Evolutionary conservation across 1,139 yeast species (phyloP), one percentile per base, ranked within the genome.

Genomic region (Pichia sp.): DNA sequence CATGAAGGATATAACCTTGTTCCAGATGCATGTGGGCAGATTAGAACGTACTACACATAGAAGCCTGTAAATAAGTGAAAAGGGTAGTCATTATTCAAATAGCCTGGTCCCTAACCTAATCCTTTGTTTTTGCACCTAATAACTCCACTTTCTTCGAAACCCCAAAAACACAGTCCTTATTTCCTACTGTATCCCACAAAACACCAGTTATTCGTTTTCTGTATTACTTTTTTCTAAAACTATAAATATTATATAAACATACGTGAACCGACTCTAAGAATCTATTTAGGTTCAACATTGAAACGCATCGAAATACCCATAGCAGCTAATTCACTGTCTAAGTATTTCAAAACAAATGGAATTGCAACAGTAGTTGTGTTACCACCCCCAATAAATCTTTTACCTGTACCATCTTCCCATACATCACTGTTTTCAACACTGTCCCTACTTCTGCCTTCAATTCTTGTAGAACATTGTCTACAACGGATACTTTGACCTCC

Each of bases 401-500:
- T 83, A 43, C 98, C 97, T 58, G 82, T 88, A 23, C 97, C 97
- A 64, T 92, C 98, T 69, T 90, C 97, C 99, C 99, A 92, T 41
- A 85, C 77, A 46, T 82, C 86, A n/a, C 85, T 71, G 53, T 84
- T 90, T 54, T 79, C 79, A 46, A 79, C 77, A 31, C 41, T 46
- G 29, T 37, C 31, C 53, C 70, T 75, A 11, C 39, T 41, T 11
- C 72, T 69, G 39, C 68, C 67, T 40, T 74, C 77, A 55, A 84
- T 72, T 56, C 76, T 79, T 46, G 71, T 68, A 7, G 98, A 86
- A 70, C 99, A 92, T 59, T 92, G 79, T 64, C 98, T 85, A 67
- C 99, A 92, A 63, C 95, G 79, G 37, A 85, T 73, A 4, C 81
- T 69, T 1, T 96, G 81, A 55, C 77, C 69, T 5, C 90, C 69